Conservation (phyloP, 2,329 filamentous ascomycete species). For the Gnomoniopsis sp. region DNA sequence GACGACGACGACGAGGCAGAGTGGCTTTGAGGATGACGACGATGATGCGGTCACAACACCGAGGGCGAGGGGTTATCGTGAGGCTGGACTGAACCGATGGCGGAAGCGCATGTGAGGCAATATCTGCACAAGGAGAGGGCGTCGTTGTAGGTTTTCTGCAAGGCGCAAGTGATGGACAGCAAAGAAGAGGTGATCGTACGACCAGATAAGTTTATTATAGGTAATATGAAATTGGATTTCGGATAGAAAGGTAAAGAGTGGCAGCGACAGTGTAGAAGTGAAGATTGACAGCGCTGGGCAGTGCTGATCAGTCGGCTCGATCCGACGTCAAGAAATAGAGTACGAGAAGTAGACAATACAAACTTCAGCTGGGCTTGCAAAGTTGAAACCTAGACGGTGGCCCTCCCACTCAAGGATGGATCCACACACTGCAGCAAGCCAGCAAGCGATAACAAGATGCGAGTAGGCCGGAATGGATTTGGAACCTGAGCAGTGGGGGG, state of each 20-base stretch:
- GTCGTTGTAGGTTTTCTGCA: not conserved
- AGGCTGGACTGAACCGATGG: not conserved
- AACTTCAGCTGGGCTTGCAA: too few species aligned
- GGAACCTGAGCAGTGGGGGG: too few species aligned
- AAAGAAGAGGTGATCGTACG: not conserved
- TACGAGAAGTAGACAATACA: too few species aligned
- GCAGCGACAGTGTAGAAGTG: not conserved
- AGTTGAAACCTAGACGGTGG: too few species aligned
- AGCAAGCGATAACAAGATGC: too few species aligned
- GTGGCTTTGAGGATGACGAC: not conserved
- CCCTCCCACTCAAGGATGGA: too few species aligned
- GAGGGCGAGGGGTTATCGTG: not conserved
- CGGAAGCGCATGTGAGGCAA: not conserved
- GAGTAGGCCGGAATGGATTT: too few species aligned
- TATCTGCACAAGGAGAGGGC: not conserved
- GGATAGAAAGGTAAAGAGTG: not conserved
- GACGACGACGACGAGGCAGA: constrained; percentile 11
- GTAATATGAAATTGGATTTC: not conserved
- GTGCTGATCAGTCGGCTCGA: constrained; percentile 5
- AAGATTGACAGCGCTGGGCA: constrained; percentile 1
- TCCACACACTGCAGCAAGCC: too few species aligned
- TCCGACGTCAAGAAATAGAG: not conserved
- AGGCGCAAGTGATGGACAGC: constrained; percentile 2
- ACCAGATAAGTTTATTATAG: not conserved
- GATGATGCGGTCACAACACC: not conserved